Evolutionary conservation across 192 early-diverging fungal genomes (phyloP).

Genomic region (Backusella macrospora): DNA sequence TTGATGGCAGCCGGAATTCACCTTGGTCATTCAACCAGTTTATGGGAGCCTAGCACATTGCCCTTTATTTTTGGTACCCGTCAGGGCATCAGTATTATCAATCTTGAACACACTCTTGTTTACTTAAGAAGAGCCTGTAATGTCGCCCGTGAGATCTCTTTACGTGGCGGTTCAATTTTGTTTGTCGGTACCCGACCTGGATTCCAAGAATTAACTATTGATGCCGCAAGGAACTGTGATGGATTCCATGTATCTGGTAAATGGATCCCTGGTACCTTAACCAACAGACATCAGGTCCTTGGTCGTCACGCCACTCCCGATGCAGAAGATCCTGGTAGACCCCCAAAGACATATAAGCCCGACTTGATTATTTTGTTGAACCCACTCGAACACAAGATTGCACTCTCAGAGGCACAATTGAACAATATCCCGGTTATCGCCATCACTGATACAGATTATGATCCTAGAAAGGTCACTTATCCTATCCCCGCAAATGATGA

Average conservation of each 20-base stretch:
- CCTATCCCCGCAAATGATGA: conserved; percentile 97
- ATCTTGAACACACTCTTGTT: conserved; percentile 88
- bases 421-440: conserved; percentile 87
- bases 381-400: conserved; percentile 78
- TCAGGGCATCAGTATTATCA: conserved; percentile 89
- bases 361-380: conserved; percentile 85
- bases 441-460: conserved; percentile 89
- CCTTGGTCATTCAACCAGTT: conserved; percentile 78
- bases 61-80: conserved; percentile 90
- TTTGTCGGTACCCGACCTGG: conserved; percentile 84
- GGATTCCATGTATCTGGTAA: conserved; percentile 78
- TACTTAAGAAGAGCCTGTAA: conserved; percentile 80
- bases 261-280: conserved; percentile 90
- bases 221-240: conserved; percentile 75
- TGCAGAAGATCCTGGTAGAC: conserved; percentile 41
- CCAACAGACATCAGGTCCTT: conserved; percentile 78
- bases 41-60: conserved; percentile 81
- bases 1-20: conserved; percentile 86
- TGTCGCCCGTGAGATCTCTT: conserved; percentile 70
- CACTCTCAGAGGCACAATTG: conserved; percentile 77
- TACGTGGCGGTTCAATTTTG: conserved; percentile 78
- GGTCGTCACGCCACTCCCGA: conserved; percentile 55
- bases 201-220: conserved; percentile 67
- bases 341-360: conserved; percentile 65
- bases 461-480: conserved; percentile 84